Conservation (phyloP, 768 basidiomycete species). For the Leccinum sublutescens region DNA sequence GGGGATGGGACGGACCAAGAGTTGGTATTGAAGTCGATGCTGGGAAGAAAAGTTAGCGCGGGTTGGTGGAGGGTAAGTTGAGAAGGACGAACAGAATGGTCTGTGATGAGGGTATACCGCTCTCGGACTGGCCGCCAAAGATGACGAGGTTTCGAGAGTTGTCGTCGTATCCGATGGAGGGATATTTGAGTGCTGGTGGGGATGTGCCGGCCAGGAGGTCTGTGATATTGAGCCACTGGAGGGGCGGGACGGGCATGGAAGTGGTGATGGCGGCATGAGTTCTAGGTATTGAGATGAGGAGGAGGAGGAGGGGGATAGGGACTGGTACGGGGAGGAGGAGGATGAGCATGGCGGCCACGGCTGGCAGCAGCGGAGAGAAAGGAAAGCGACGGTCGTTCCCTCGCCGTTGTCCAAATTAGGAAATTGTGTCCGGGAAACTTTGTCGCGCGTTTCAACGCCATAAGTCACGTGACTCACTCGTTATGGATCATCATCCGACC, state of each 20-base stretch:
- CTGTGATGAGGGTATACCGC: constrained; percentile 57
- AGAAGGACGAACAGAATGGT: constrained; percentile 60
- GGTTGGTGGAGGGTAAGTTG: background rate
- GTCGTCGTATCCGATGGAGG: constrained; percentile 59
- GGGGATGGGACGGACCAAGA: constrained; percentile 60
- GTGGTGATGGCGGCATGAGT: constrained; percentile 43
- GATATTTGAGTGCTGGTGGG: constrained; percentile 63
- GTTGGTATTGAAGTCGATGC: constrained; percentile 61
- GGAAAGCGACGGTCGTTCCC: constrained; percentile 9
- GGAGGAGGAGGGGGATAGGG: constrained; percentile 8
- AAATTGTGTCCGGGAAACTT: background rate
- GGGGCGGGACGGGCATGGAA: constrained; percentile 42
- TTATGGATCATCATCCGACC: constrained; percentile 14
- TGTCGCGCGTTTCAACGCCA: background rate
- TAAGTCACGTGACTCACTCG: background rate
- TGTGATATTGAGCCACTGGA: constrained; percentile 69
- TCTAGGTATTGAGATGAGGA: constrained; percentile 10
- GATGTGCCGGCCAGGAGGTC: constrained; percentile 51
- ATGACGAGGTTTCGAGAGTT: constrained; percentile 58
- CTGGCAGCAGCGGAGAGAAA: constrained; percentile 14
- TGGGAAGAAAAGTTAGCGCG: constrained; percentile 25
- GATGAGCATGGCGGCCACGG: background rate
- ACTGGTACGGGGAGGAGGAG: background rate
- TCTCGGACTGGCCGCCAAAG: constrained; percentile 73
- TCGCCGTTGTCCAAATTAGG: constrained; percentile 14